Percentiles rank a stretch among this genome's conserved stretches.
These are phyloP conservation scores for Ceratobasidium sp. DNA, from an alignment of 1,284 basidiomycete genomes.

Conservation along the genomic window DNA sequence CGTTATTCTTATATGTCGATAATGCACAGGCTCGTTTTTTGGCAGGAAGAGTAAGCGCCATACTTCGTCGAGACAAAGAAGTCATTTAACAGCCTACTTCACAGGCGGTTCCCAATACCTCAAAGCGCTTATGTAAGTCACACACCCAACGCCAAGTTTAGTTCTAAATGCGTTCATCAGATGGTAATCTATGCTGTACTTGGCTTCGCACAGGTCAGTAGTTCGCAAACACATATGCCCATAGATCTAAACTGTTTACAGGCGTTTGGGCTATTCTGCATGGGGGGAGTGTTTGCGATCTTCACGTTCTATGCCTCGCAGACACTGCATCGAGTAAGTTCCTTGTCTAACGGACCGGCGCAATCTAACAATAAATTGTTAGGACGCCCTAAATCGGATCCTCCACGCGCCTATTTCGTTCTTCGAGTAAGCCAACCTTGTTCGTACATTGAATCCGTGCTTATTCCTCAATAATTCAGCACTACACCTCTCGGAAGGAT, in stretches of 20 bases:
- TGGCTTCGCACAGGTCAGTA: conserved; percentile 21
- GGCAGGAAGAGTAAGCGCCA: conserved; percentile 17
- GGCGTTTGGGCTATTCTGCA: conserved; percentile 49
- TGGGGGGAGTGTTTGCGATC: conserved; percentile 62
- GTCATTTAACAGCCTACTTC: neutral
- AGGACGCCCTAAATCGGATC: conserved; percentile 72
- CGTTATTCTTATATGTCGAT: neutral
- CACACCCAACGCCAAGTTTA: neutral
- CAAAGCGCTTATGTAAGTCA: conserved; percentile 69
- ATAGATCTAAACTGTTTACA: conserved; percentile 45
- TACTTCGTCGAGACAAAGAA: neutral
- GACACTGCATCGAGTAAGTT: conserved; percentile 61
- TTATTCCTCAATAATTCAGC: neutral
- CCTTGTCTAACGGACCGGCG: neutral
- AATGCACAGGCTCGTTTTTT: conserved; percentile 22
- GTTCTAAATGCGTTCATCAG: neutral
- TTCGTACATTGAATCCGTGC: conserved; percentile 6
- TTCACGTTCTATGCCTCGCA: conserved; percentile 73
- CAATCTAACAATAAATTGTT: conserved; percentile 51
- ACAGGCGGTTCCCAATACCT: conserved; percentile 64
- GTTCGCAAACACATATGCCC: neutral
- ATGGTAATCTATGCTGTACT: conserved; percentile 32
- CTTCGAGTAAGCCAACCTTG: conserved; percentile 78
- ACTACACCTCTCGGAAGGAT: conserved; percentile 82
- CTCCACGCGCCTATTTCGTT: conserved; percentile 82